Conservation (phyloP, 257 asterid genomes). For the Solanum sitiens region DNA sequence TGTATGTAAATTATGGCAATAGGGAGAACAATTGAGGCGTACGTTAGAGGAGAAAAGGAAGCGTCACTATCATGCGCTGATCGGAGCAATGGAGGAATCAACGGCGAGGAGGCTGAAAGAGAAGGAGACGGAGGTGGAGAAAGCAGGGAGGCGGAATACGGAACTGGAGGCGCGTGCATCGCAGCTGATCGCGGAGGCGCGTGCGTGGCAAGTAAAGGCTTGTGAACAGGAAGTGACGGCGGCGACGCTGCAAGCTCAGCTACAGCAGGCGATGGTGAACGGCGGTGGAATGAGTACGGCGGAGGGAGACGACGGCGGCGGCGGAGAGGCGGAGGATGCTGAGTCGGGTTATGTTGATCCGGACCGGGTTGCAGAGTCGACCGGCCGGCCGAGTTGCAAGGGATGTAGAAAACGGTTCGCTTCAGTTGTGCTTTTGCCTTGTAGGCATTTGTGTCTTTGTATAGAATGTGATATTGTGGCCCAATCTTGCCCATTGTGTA, state of each 20-base stretch:
- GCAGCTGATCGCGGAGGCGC: constrained; percentile 21
- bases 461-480: constrained; percentile 24
- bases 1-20: background rate
- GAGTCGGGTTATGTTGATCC: constrained; percentile 39
- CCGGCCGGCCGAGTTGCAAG: constrained; percentile 22
- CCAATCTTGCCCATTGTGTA: constrained; percentile 31
- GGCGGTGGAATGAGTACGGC: constrained; percentile 2
- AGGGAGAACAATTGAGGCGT: constrained; percentile 29
- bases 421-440: constrained; percentile 30
- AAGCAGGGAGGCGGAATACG: constrained; percentile 19
- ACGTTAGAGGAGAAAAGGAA: constrained; percentile 31
- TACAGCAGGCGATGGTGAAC: constrained; percentile 20
- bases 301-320: constrained; percentile 7
- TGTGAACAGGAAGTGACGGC: constrained; percentile 22
- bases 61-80: constrained; percentile 11
- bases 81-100: constrained; percentile 23
- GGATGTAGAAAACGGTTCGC: constrained; percentile 27
- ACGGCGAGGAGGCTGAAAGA: constrained; percentile 19
- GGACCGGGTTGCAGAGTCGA: constrained; percentile 28
- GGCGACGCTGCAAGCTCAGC: constrained; percentile 27
- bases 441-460: constrained; percentile 36
- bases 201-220: constrained; percentile 27
- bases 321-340: constrained; percentile 31
- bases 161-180: constrained; percentile 24
- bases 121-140: constrained; percentile 25